A percentile compares a stretch with the other conserved stretches of the same genome.
These are phyloP conservation scores for Stachybotrys chartarum DNA, from an alignment of 2,329 filamentous ascomycete genomes.

Conservation along the genomic window DNA sequence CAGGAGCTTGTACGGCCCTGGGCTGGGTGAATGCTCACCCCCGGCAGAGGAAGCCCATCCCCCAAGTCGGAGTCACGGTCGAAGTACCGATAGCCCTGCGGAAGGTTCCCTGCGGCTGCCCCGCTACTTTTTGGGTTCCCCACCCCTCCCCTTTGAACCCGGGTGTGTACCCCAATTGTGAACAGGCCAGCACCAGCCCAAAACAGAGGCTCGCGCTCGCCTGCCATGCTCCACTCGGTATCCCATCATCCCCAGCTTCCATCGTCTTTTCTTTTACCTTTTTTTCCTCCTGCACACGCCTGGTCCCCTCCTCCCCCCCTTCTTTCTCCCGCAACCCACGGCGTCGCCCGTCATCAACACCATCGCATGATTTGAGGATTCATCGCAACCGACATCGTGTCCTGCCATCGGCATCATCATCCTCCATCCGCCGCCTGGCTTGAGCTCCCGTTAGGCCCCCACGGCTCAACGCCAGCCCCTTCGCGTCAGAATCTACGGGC, in stretches of 20 bases:
- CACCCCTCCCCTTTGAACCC: not conserved
- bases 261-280: constrained; percentile 17
- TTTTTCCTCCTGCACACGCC: constrained; percentile 16
- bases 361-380: not conserved
- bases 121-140: constrained; percentile 6
- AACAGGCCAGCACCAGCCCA: not conserved
- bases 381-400: not conserved
- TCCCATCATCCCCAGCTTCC: constrained; percentile 16
- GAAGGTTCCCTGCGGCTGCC: constrained; percentile 6
- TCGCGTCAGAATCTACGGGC: constrained; percentile 1
- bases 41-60: not conserved
- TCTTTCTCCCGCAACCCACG: constrained; percentile 17
- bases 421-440: constrained; percentile 9
- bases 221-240: constrained; percentile 11
- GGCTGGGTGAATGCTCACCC: not conserved
- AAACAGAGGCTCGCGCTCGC: constrained; percentile 7
- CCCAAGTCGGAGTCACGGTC: not conserved
- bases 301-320: constrained; percentile 13
- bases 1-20: no score
- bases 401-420: not conserved
- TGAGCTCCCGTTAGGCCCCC: constrained; percentile 11
- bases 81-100: constrained; percentile 11
- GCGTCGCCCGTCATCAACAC: constrained; percentile 5
- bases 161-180: not conserved
- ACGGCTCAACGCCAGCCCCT: constrained; percentile 10